A percentile compares a stretch with the other conserved stretches of the same genome.
Evolutionary conservation across 179 eudicot species (phyloP).

Genomic region (Amaranthus tricolor): DNA sequence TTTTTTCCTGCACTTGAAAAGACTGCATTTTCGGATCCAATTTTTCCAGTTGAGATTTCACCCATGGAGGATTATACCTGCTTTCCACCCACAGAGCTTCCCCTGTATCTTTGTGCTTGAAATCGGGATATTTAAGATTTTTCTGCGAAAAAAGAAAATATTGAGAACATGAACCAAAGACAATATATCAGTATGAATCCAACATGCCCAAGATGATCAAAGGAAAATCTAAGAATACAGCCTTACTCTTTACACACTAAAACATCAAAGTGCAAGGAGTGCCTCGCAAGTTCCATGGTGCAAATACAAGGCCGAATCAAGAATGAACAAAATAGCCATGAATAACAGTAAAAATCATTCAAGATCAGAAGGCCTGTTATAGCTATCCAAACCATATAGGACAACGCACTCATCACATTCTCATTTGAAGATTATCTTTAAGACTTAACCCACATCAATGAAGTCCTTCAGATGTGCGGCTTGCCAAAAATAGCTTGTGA

Average conservation of each 20-base stretch:
- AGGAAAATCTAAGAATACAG: neutral
- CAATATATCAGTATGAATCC: neutral
- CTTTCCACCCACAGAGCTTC: slow-evolving; percentile 90
- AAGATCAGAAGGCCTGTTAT: too few species aligned
- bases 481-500: neutral
- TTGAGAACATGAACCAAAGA: neutral
- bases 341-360: too few species aligned
- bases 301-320: neutral
- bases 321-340: too few species aligned
- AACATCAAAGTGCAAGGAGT: neutral
- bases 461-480: too few species aligned
- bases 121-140: slow-evolving; percentile 82
- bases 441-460: too few species aligned
- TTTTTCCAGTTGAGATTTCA: slow-evolving; percentile 69
- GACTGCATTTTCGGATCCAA: slow-evolving; percentile 76
- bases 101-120: slow-evolving; percentile 96
- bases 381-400: too few species aligned
- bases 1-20: slow-evolving; percentile 40
- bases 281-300: too few species aligned
- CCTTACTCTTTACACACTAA: neutral
- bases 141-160: slow-evolving; percentile 41
- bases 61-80: slow-evolving; percentile 81
- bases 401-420: too few species aligned
- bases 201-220: neutral
- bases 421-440: too few species aligned